Conservation (phyloP, 129 eudicot species). For the Glebionis coronaria region DNA sequence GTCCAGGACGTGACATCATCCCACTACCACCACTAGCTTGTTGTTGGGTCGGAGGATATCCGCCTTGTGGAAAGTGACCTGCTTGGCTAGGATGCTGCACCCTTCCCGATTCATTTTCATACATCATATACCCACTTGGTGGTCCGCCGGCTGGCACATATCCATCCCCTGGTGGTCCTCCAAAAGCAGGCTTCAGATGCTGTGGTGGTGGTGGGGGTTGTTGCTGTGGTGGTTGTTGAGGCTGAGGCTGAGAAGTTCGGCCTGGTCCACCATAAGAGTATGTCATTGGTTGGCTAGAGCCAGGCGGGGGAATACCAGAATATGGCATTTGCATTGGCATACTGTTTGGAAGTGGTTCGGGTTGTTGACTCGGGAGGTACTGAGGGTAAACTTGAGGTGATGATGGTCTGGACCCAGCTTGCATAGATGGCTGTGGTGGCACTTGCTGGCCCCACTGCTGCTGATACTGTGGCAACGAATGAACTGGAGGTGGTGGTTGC, state of each 20-base stretch:
- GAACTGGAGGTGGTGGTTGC: conserved; percentile 25
- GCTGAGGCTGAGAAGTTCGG: conserved; percentile 54
- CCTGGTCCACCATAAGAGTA: conserved; percentile 55
- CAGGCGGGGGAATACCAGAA: conserved; percentile 47
- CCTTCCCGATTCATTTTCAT: conserved; percentile 23
- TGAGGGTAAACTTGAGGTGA: conserved; percentile 50
- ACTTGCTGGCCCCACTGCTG: conserved; percentile 64
- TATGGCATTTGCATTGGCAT: conserved; percentile 68
- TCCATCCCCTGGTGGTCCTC: conserved; percentile 60
- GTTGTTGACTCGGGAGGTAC: conserved; percentile 23
- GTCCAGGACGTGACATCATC: conserved; percentile 45
- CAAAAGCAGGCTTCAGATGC: conserved; percentile 59
- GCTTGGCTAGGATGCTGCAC: conserved; percentile 34
- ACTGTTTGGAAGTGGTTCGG: conserved; percentile 52
- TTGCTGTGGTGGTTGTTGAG: conserved; percentile 34
- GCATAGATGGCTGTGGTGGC: conserved; percentile 49
- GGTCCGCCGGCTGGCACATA: conserved; percentile 37
- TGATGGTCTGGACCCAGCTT: conserved; percentile 44
- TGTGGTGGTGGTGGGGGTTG: conserved; percentile 55
- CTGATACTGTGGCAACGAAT: conserved; percentile 35
- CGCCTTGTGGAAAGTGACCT: conserved; percentile 54
- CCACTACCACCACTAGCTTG: conserved; percentile 30
- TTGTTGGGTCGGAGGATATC: conserved; percentile 47
- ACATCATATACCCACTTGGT: conserved; percentile 56
- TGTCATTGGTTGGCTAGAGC: conserved; percentile 44